phyloP scores from a whole-genome alignment of 1,284 basidiomycete genomes.

The Irpex sp. region DNA sequence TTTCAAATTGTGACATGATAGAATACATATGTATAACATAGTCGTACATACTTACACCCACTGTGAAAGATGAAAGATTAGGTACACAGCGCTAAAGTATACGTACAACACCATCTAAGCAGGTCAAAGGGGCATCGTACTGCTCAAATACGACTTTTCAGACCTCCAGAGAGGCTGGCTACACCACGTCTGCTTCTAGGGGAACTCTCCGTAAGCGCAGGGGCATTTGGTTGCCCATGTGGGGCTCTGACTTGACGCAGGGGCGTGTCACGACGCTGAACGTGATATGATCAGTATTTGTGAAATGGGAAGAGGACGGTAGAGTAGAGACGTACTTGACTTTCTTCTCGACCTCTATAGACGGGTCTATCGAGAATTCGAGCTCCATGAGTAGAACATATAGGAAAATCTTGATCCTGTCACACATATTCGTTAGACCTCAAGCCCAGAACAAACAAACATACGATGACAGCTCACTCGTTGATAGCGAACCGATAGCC shows the following conservation, averaged over 20 bases:
- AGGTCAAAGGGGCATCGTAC: neutral
- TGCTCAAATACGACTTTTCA: neutral
- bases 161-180: neutral
- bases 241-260: conserved; percentile 46
- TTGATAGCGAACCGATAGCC: conserved; percentile 69
- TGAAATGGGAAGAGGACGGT: conserved; percentile 3
- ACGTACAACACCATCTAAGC: neutral
- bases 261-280: conserved; percentile 52
- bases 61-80: neutral
- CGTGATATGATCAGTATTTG: conserved; percentile 10
- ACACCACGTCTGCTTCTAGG: neutral
- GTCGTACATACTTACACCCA: neutral
- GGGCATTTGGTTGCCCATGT: conserved; percentile 54
- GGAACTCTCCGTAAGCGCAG: conserved; percentile 25
- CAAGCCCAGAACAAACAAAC: neutral
- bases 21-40: neutral
- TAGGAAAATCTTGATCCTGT: conserved; percentile 60
- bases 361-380: conserved; percentile 49
- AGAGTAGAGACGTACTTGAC: conserved; percentile 47
- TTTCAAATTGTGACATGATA: neutral
- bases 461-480: conserved; percentile 45
- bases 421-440: neutral
- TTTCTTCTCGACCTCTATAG: conserved; percentile 57
- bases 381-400: conserved; percentile 55
- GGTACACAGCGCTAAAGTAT: neutral